These are phyloP conservation scores for Clitocybe nebularis DNA, from an alignment of 1,284 basidiomycete species.

Conservation along the genomic window DNA sequence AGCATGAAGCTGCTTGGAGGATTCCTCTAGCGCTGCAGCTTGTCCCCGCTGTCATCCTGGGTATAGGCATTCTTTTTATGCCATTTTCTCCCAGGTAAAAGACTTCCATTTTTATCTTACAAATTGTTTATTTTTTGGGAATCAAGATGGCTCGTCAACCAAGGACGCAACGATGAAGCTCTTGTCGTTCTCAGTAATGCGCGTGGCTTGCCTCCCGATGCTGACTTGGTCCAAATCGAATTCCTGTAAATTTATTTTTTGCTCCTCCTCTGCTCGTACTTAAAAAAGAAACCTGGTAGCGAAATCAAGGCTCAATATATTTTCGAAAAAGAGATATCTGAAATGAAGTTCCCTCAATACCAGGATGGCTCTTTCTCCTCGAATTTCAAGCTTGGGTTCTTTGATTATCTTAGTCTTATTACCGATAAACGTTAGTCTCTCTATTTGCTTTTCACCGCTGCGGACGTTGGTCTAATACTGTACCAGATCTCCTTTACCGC, in stretches of 20 bases:
- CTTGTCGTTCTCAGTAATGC: slow-evolving; percentile 60
- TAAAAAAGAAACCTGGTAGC: slow-evolving; percentile 25
- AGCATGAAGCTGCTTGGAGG: slow-evolving; percentile 71
- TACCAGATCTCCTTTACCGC: slow-evolving; percentile 50
- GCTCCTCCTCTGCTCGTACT: background rate
- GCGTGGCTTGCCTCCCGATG: slow-evolving; percentile 51
- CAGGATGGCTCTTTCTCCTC: slow-evolving; percentile 59
- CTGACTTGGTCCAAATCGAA: slow-evolving; percentile 72
- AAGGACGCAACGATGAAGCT: slow-evolving; percentile 73
- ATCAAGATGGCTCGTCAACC: slow-evolving; percentile 67
- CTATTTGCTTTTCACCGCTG: no score
- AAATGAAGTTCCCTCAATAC: slow-evolving; percentile 54
- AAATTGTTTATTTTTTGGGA: slow-evolving; percentile 5
- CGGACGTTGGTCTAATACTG: no score
- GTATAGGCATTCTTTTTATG: slow-evolving; percentile 63
- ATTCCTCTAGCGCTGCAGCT: slow-evolving; percentile 75
- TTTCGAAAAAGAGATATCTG: slow-evolving; percentile 65
- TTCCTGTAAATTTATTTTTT: slow-evolving; percentile 49
- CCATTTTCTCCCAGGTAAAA: slow-evolving; percentile 62
- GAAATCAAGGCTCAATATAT: slow-evolving; percentile 77
- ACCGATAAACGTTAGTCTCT: slow-evolving; percentile 41
- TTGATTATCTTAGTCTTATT: slow-evolving; percentile 54
- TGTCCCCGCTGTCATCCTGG: slow-evolving; percentile 67
- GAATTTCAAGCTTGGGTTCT: slow-evolving; percentile 58
- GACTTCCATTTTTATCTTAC: background rate